Percentiles rank a stretch among this genome's conserved stretches.
Evolutionary conservation across 371 early-diverging fungal genomes (phyloP).

Genomic region (Coemansia sp.): DNA sequence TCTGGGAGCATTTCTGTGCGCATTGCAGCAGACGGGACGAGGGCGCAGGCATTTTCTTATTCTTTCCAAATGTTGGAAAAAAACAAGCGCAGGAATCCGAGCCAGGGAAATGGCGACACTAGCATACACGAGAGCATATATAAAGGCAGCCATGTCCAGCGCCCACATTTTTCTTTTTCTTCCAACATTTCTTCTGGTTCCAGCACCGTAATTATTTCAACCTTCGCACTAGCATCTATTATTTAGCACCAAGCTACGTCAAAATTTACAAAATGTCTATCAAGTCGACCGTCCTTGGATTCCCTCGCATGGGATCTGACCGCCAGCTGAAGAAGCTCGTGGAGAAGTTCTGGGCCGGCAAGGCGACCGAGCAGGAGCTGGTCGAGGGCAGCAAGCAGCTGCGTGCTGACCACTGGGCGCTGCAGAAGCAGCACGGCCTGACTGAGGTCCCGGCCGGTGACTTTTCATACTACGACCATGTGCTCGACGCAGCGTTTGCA

Average conservation of each 20-base stretch:
- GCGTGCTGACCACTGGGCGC: constrained; percentile 85
- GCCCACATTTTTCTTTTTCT: too few species aligned
- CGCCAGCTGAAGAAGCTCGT: constrained; percentile 55
- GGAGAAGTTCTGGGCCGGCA: constrained; percentile 82
- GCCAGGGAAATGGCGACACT: background rate
- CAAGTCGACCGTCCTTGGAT: constrained; percentile 53
- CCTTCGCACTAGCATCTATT: too few species aligned
- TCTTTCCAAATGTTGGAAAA: background rate
- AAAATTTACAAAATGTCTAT: constrained; percentile 29
- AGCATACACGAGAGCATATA: background rate
- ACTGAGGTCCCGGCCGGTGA: constrained; percentile 89
- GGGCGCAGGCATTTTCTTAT: background rate
- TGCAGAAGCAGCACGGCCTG: constrained; percentile 77
- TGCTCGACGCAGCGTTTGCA: constrained; percentile 81
- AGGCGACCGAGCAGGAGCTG: constrained; percentile 73
- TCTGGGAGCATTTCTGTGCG: constrained; percentile 7
- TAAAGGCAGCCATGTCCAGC: background rate
- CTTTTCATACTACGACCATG: constrained; percentile 94
- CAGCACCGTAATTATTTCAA: background rate
- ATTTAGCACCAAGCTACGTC: background rate
- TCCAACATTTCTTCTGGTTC: background rate
- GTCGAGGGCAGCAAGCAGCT: constrained; percentile 70
- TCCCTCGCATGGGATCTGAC: constrained; percentile 55
- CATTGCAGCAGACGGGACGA: background rate
- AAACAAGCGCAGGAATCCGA: constrained; percentile 2